phyloP scores from a whole-genome alignment of 1,284 basidiomycete genomes.

The Irpex rosettiformis region DNA sequence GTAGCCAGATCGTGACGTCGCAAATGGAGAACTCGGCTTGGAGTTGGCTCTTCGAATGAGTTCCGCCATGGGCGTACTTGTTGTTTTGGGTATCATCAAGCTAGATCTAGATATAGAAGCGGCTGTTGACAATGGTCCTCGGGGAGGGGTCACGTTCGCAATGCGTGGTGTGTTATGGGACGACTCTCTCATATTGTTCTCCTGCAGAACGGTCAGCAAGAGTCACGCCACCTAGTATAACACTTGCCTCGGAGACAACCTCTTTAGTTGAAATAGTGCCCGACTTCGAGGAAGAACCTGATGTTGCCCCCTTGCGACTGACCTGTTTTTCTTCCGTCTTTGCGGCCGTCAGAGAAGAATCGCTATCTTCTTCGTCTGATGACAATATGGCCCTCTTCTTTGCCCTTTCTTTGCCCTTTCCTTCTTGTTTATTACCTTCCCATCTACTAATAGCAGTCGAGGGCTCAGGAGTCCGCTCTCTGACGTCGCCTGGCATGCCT shows the following conservation, averaged over 20 bases:
- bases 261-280: background rate
- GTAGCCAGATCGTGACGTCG: conserved; percentile 42
- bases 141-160: background rate
- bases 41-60: conserved; percentile 69
- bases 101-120: conserved; percentile 19
- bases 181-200: background rate
- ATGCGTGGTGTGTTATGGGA: conserved; percentile 10
- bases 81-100: conserved; percentile 23
- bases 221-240: too few species aligned
- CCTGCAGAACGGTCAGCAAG: background rate
- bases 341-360: background rate
- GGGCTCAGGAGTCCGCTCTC: background rate
- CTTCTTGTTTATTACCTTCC: conserved; percentile 6
- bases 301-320: background rate
- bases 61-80: conserved; percentile 62
- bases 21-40: conserved; percentile 57
- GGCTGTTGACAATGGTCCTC: conserved; percentile 11
- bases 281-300: background rate
- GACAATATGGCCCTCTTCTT: conserved; percentile 22
- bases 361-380: conserved; percentile 25
- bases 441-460: background rate
- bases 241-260: background rate
- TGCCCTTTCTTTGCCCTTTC: conserved; percentile 13
- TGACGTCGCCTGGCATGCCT: background rate
- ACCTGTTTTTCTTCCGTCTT: conserved; percentile 1